Evolutionary conservation across 768 basidiomycete genomes (phyloP).

Genomic region (Russula virescens): DNA sequence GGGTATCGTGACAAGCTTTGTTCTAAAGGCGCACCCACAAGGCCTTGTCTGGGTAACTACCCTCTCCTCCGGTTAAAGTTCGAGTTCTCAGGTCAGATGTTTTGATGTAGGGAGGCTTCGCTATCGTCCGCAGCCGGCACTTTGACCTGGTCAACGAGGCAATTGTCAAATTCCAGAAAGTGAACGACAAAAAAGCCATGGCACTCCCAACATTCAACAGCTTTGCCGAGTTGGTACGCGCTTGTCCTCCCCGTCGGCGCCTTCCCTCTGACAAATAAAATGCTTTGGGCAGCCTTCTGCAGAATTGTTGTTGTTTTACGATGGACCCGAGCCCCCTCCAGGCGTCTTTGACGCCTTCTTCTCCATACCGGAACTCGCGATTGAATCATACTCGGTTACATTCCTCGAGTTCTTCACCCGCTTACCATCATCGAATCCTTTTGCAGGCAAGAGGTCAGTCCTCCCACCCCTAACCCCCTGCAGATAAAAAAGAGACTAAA

Average conservation of each 20-base stretch:
- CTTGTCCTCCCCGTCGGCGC: background rate
- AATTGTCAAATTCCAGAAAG: conserved; percentile 8
- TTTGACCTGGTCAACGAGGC: conserved; percentile 28
- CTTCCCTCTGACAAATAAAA: background rate
- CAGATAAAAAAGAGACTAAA: no score
- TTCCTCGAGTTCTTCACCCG: conserved; percentile 5
- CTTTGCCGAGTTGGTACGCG: background rate
- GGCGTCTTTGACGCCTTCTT: conserved; percentile 26
- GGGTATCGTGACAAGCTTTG: conserved; percentile 21
- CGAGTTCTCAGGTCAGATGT: no score
- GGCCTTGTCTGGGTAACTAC: conserved; percentile 15
- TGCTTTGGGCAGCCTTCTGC: background rate
- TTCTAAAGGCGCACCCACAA: conserved; percentile 13
- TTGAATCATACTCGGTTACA: background rate
- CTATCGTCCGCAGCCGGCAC: background rate
- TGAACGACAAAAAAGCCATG: conserved; percentile 12
- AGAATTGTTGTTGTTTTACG: conserved; percentile 23
- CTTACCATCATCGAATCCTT: background rate
- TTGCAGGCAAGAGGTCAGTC: background rate
- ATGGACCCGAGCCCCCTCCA: conserved; percentile 22
- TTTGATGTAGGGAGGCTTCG: background rate
- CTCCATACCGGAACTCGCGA: conserved; percentile 1
- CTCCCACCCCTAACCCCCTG: background rate
- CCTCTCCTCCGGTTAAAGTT: no score
- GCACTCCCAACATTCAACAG: conserved; percentile 9